Evolutionary conservation across 495 filamentous ascomycete genomes (phyloP).

Genomic region (Daldinia childiae): DNA sequence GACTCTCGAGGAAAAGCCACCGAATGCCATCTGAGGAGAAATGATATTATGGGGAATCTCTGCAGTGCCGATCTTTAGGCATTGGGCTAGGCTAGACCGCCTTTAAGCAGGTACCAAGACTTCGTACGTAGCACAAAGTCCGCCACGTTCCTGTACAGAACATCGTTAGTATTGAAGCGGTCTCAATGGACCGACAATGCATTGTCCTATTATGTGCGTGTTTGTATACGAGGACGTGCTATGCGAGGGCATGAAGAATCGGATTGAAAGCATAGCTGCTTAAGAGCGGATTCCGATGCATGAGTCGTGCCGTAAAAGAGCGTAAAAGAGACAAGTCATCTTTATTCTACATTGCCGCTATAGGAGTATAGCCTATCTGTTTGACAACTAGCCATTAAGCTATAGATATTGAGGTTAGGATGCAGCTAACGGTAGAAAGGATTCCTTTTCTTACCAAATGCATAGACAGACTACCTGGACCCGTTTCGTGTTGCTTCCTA

Average conservation of each 20-base stretch:
- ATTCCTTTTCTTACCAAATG: constrained; percentile 5
- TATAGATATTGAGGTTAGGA: constrained; percentile 16
- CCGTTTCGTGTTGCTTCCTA: constrained; percentile 21
- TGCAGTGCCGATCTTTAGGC: constrained; percentile 29
- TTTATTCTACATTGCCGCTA: neutral
- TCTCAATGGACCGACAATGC: constrained; percentile 29
- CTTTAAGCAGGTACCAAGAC: constrained; percentile 39
- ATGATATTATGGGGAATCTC: constrained; percentile 34
- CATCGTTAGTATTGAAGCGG: constrained; percentile 24
- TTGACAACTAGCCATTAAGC: constrained; percentile 1
- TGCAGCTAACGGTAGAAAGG: constrained; percentile 5
- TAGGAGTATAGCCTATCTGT: constrained; percentile 18
- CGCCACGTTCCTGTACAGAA: constrained; percentile 40
- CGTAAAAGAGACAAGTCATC: neutral
- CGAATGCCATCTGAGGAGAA: constrained; percentile 31
- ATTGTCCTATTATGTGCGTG: constrained; percentile 11
- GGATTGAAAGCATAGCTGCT: neutral
- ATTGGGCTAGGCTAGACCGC: constrained; percentile 41
- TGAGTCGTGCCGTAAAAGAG: constrained; percentile 8
- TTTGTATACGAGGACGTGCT: neutral
- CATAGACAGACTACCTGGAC: constrained; percentile 2
- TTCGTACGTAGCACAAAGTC: constrained; percentile 35
- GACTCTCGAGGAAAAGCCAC: constrained; percentile 26
- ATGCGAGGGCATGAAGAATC: neutral
- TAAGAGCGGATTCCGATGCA: constrained; percentile 6